phyloP scores from a whole-genome alignment of 306 rosid species.

The Corylus americana region DNA sequence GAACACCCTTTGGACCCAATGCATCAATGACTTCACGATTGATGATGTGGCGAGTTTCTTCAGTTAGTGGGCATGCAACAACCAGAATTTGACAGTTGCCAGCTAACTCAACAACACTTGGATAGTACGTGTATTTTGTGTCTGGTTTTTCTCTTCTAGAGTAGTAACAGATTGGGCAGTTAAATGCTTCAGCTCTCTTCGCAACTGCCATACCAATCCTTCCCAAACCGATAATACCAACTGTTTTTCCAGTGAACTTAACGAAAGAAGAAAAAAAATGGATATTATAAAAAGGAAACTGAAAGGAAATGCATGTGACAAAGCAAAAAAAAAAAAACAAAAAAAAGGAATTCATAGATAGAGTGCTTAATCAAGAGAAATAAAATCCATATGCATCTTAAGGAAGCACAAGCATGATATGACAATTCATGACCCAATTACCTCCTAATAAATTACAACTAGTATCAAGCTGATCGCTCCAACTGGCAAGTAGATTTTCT shows the following conservation, averaged over 20 bases:
- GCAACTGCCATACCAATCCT: slow-evolving; percentile 81
- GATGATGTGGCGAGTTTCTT: slow-evolving; percentile 62
- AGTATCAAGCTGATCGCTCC: background rate
- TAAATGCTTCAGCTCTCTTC: slow-evolving; percentile 78
- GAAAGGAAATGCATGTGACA: background rate
- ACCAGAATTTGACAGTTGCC: slow-evolving; percentile 67
- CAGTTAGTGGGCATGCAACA: slow-evolving; percentile 74
- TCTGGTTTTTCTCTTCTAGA: slow-evolving; percentile 63
- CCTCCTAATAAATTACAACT: background rate
- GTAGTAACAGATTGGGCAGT: slow-evolving; percentile 61
- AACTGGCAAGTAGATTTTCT: background rate
- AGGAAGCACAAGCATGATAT: background rate
- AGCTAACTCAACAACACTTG: slow-evolving; percentile 74
- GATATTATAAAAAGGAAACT: slow-evolving; percentile 5
- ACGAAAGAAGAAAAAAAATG: slow-evolving; percentile 10
- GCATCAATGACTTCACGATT: slow-evolving; percentile 72
- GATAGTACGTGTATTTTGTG: slow-evolving; percentile 64
- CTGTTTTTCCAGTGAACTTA: slow-evolving; percentile 82
- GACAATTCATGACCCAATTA: background rate
- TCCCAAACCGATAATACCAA: slow-evolving; percentile 84
- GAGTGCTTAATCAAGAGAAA: background rate
- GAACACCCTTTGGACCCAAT: slow-evolving; percentile 71
- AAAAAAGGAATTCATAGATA: background rate
- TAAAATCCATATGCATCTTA: background rate
- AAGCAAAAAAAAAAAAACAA: background rate